These are phyloP conservation scores for Odontarrhena argentea DNA, from an alignment of 345 rosid genomes.

Conservation along the genomic window DNA sequence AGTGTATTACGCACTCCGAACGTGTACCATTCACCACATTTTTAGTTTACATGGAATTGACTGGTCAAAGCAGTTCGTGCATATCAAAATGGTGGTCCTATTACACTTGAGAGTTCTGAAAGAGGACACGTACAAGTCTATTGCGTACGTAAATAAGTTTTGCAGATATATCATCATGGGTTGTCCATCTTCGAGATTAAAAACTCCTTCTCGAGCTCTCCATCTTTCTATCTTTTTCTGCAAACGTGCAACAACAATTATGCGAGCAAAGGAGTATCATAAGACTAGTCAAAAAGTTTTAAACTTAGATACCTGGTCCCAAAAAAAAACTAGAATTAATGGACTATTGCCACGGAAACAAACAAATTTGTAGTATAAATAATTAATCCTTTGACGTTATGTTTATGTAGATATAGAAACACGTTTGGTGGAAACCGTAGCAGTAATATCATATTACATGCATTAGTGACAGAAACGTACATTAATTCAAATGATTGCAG, in stretches of 20 bases:
- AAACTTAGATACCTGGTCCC: constrained; percentile 22
- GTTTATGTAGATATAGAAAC: constrained; percentile 15
- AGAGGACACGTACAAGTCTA: constrained; percentile 37
- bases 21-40: no score
- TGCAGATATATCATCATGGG: constrained; percentile 6
- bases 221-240: constrained; percentile 2
- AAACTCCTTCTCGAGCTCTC: constrained; percentile 11
- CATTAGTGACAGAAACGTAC: constrained; percentile 13
- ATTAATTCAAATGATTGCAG: constrained; percentile 36
- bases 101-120: constrained; percentile 32
- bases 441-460: constrained; percentile 24
- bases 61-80: constrained; percentile 38
- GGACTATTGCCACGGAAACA: constrained; percentile 8
- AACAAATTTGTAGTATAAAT: neutral
- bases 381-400: constrained; percentile 7
- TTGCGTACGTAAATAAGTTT: constrained; percentile 28
- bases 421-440: constrained; percentile 20
- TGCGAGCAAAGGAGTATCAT: constrained; percentile 5
- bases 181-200: constrained; percentile 28
- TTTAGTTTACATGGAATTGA: constrained; percentile 23
- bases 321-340: neutral
- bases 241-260: constrained; percentile 28
- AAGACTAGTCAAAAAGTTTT: constrained; percentile 36
- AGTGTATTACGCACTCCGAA: neutral
- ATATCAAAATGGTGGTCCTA: constrained; percentile 42